Evolutionary conservation across 768 basidiomycete genomes (phyloP).

Genomic region (Tricholomella constricta): DNA sequence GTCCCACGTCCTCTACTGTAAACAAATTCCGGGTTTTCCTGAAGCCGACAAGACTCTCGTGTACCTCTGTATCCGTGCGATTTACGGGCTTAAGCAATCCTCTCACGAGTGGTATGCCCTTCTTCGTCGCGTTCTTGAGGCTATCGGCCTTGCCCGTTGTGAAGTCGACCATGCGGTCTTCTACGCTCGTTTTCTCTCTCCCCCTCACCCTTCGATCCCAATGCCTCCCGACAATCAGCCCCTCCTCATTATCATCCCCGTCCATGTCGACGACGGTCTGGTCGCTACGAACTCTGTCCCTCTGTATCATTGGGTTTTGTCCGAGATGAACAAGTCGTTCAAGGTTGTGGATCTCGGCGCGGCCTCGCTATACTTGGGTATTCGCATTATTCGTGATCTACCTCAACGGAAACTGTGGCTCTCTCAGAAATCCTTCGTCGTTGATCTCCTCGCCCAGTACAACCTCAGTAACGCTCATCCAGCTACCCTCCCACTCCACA

Average conservation of each 20-base stretch:
- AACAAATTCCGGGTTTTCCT: conserved; percentile 23
- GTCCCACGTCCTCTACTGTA: conserved; percentile 19
- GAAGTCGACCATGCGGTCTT: conserved; percentile 29
- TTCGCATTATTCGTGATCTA: background rate
- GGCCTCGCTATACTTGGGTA: too few relatives aligned
- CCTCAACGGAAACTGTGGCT: background rate
- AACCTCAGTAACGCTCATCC: background rate
- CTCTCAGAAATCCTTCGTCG: too few relatives aligned
- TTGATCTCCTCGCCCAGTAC: background rate
- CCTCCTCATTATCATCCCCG: too few relatives aligned
- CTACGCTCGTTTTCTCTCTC: conserved; percentile 4
- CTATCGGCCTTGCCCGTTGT: conserved; percentile 18
- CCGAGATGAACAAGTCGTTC: background rate
- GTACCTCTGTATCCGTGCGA: conserved; percentile 13
- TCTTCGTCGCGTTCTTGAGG: conserved; percentile 7
- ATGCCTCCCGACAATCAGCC: too few relatives aligned
- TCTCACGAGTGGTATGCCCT: background rate
- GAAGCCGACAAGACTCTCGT: too few relatives aligned
- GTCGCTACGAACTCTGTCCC: too few relatives aligned
- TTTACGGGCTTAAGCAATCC: background rate
- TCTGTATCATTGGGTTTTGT: too few relatives aligned
- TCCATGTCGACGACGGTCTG: too few relatives aligned
- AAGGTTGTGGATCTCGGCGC: background rate
- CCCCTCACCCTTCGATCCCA: conserved; percentile 19
- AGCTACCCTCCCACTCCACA: background rate